These are phyloP conservation scores for Iberis pinnata DNA, from an alignment of 345 rosid genomes.

Conservation along the genomic window DNA sequence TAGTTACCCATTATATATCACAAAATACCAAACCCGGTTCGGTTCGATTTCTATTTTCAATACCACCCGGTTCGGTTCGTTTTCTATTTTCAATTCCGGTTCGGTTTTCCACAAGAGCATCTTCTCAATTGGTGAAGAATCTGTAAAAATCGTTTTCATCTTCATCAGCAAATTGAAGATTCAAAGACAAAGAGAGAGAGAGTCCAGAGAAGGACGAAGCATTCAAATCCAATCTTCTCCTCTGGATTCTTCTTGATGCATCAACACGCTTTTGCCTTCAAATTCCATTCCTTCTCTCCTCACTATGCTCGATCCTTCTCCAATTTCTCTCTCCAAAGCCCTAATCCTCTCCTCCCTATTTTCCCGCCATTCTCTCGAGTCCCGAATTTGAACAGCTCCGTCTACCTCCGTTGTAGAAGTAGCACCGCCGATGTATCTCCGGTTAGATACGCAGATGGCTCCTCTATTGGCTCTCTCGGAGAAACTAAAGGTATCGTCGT, in stretches of 20 bases:
- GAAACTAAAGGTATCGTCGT: slow-evolving; percentile 27
- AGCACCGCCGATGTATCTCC: slow-evolving; percentile 31
- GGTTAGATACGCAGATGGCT: slow-evolving; percentile 21
- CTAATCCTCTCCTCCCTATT: slow-evolving; percentile 24
- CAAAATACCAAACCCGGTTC: too few relatives aligned
- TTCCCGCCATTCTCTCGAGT: slow-evolving; percentile 23
- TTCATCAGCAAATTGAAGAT: too few relatives aligned
- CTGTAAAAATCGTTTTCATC: too few relatives aligned
- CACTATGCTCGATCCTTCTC: slow-evolving; percentile 25
- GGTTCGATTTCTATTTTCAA: too few relatives aligned
- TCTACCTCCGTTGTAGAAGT: slow-evolving; percentile 27
- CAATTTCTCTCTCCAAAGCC: slow-evolving; percentile 37
- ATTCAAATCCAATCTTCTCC: background rate
- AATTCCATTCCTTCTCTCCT: slow-evolving; percentile 31
- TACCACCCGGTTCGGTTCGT: too few relatives aligned
- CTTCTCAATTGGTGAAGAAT: too few relatives aligned
- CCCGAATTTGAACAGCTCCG: slow-evolving; percentile 12
- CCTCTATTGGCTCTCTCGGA: slow-evolving; percentile 26
- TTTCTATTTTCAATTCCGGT: too few relatives aligned
- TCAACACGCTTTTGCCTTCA: slow-evolving; percentile 38
- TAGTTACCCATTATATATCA: too few relatives aligned
- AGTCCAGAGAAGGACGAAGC: slow-evolving; percentile 18
- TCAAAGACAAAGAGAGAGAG: background rate
- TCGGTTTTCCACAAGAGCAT: too few relatives aligned
- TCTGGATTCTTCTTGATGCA: slow-evolving; percentile 37